Conservation (phyloP, 495 filamentous ascomycete species). For the Penicillium odoratum region DNA sequence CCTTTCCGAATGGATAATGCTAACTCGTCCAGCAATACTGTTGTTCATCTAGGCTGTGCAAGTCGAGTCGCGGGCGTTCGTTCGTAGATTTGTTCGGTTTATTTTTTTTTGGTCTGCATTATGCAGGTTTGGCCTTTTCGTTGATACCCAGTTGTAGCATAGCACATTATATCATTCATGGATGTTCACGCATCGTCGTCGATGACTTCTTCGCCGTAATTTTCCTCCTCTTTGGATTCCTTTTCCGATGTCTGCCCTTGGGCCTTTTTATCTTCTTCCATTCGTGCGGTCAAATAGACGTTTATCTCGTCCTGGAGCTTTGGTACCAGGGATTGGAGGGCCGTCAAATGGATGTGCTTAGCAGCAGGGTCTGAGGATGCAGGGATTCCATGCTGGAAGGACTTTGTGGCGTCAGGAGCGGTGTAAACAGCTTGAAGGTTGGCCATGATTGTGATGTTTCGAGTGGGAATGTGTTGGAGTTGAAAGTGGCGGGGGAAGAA, state of each 20-base stretch:
- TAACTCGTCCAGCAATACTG: constrained; percentile 51
- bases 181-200: constrained; percentile 50
- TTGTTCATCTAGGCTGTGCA: constrained; percentile 84
- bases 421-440: constrained; percentile 43
- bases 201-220: constrained; percentile 78
- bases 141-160: constrained; percentile 41
- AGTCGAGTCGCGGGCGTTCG: constrained; percentile 38
- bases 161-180: constrained; percentile 2
- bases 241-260: constrained; percentile 53
- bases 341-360: constrained; percentile 66
- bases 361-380: constrained; percentile 32
- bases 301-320: constrained; percentile 76
- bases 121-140: constrained; percentile 19
- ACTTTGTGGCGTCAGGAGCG: constrained; percentile 47
- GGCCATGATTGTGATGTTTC: constrained; percentile 9
- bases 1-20: not conserved
- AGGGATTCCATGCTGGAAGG: constrained; percentile 47
- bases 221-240: constrained; percentile 74
- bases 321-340: constrained; percentile 60
- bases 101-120: constrained; percentile 13
- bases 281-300: constrained; percentile 75
- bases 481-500: not conserved
- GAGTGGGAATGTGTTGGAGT: not conserved
- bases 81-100: constrained; percentile 11
- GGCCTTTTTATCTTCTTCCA: constrained; percentile 80